These are phyloP conservation scores for Avicennia marina DNA, from an alignment of 257 asterid species.

Conservation along the genomic window DNA sequence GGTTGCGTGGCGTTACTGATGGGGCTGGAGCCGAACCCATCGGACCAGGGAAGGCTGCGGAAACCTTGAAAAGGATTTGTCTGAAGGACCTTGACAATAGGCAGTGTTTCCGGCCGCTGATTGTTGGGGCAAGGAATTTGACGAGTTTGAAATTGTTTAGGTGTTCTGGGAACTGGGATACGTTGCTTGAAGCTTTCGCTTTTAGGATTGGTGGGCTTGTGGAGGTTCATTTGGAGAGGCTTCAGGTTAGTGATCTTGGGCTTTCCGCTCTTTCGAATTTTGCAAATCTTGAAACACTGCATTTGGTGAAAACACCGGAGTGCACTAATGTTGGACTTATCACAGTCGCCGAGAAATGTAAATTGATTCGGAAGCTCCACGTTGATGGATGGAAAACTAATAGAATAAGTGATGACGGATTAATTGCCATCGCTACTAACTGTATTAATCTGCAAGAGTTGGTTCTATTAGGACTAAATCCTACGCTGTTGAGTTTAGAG, in stretches of 20 bases:
- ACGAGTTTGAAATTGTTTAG: slow-evolving; percentile 63
- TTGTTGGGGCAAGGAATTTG: slow-evolving; percentile 58
- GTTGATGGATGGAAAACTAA: slow-evolving; percentile 94
- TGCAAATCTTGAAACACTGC: slow-evolving; percentile 58
- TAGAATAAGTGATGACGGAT: slow-evolving; percentile 74
- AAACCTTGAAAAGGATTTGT: slow-evolving; percentile 46
- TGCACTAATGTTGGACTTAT: slow-evolving; percentile 65
- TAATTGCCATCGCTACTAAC: slow-evolving; percentile 20
- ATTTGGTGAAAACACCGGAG: slow-evolving; percentile 79
- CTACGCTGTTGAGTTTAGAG: slow-evolving; percentile 46
- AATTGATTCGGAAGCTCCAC: slow-evolving; percentile 60
- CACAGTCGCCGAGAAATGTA: slow-evolving; percentile 60
- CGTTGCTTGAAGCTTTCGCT: slow-evolving; percentile 34
- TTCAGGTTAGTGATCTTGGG: slow-evolving; percentile 67
- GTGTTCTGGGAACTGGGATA: slow-evolving; percentile 93
- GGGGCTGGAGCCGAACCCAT: background rate
- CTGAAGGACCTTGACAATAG: slow-evolving; percentile 77
- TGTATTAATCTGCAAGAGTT: background rate
- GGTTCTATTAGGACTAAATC: slow-evolving; percentile 38
- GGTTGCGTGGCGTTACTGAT: background rate
- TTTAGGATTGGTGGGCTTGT: background rate
- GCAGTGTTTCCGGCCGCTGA: slow-evolving; percentile 74
- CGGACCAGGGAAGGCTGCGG: slow-evolving; percentile 51
- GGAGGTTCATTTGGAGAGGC: slow-evolving; percentile 60
- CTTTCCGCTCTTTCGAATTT: slow-evolving; percentile 53